These are phyloP conservation scores for Lipomyces lipofer DNA, from an alignment of 805 yeast species.

Conservation along the genomic window DNA sequence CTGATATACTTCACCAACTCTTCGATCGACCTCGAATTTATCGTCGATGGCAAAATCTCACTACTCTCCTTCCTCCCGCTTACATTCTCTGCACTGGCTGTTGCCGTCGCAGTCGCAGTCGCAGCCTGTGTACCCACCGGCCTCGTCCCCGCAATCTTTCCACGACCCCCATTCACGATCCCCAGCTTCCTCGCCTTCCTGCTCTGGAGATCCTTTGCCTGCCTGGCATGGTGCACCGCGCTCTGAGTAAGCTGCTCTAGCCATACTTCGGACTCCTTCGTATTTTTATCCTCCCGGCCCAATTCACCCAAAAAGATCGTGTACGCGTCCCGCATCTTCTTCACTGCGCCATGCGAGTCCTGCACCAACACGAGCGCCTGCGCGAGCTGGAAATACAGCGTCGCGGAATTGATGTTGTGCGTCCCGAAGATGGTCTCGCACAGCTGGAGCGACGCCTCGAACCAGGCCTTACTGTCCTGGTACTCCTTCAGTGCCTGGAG, in stretches of 20 bases:
- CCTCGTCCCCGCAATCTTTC: slow-evolving; percentile 29
- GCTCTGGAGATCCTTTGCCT: slow-evolving; percentile 41
- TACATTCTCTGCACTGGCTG: slow-evolving; percentile 19
- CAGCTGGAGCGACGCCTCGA: slow-evolving; percentile 54
- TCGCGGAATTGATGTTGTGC: slow-evolving; percentile 61
- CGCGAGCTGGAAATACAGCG: slow-evolving; percentile 67
- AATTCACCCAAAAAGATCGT: slow-evolving; percentile 55
- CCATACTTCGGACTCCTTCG: slow-evolving; percentile 70
- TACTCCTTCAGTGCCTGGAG: slow-evolving; percentile 55
- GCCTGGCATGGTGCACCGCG: slow-evolving; percentile 49
- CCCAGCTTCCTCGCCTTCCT: slow-evolving; percentile 18
- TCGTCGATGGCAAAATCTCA: slow-evolving; percentile 32
- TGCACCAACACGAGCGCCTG: slow-evolving; percentile 56
- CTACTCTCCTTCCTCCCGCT: slow-evolving; percentile 4
- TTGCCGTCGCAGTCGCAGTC: slow-evolving; percentile 34
- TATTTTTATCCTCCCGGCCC: slow-evolving; percentile 67
- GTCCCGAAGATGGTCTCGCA: slow-evolving; percentile 57
- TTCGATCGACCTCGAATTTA: slow-evolving; percentile 56
- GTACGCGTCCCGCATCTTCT: slow-evolving; percentile 57
- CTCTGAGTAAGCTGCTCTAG: slow-evolving; percentile 55
- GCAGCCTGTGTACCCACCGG: slow-evolving; percentile 37
- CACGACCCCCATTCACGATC: slow-evolving; percentile 7
- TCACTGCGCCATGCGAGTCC: slow-evolving; percentile 58
- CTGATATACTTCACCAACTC: slow-evolving; percentile 72
- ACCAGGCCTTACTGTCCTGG: slow-evolving; percentile 53